A percentile compares a stretch with the other conserved stretches of the same genome.
These are phyloP conservation scores for Pseudopithomyces chartarum DNA, from an alignment of 2,329 filamentous ascomycete species.

Conservation along the genomic window DNA sequence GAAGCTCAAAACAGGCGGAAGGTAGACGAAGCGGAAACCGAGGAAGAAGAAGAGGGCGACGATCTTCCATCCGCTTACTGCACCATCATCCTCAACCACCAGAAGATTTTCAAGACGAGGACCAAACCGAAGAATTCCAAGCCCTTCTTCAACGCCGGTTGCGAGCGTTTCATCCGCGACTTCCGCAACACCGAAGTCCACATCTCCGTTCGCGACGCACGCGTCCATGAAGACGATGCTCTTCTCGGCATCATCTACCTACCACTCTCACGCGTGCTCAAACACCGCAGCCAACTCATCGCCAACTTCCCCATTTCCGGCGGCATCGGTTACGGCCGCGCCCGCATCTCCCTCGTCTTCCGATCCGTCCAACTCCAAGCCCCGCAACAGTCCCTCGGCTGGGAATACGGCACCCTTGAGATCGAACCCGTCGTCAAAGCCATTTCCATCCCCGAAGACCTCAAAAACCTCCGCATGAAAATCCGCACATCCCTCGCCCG, in stretches of 20 bases:
- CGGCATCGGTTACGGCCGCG: constrained; percentile 73
- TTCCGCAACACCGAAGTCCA: constrained; percentile 71
- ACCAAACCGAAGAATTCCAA: constrained; percentile 80
- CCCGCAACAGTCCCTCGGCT: constrained; percentile 65
- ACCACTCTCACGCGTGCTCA: constrained; percentile 65
- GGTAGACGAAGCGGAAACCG: constrained; percentile 57
- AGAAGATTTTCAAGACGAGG: constrained; percentile 70
- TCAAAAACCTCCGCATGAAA: constrained; percentile 61
- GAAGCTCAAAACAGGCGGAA: constrained; percentile 62
- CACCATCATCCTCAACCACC: constrained; percentile 74
- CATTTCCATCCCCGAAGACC: constrained; percentile 55
- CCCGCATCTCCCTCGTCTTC: constrained; percentile 74
- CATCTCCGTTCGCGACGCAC: constrained; percentile 68
- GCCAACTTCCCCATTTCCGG: constrained; percentile 70
- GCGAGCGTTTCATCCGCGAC: constrained; percentile 72
- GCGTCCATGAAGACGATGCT: constrained; percentile 71
- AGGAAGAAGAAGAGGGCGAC: constrained; percentile 65
- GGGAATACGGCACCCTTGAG: constrained; percentile 74
- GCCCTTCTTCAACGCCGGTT: constrained; percentile 79
- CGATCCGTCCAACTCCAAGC: constrained; percentile 69
- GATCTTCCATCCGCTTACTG: constrained; percentile 73
- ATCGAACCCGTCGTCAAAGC: constrained; percentile 59
- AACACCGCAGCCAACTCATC: constrained; percentile 67
- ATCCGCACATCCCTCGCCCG: constrained; percentile 62
- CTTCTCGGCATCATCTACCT: constrained; percentile 73